A percentile compares a stretch with the other conserved stretches of the same genome.
These are phyloP conservation scores for Laguncularia racemosa DNA, from an alignment of 345 rosid species.

Conservation along the genomic window DNA sequence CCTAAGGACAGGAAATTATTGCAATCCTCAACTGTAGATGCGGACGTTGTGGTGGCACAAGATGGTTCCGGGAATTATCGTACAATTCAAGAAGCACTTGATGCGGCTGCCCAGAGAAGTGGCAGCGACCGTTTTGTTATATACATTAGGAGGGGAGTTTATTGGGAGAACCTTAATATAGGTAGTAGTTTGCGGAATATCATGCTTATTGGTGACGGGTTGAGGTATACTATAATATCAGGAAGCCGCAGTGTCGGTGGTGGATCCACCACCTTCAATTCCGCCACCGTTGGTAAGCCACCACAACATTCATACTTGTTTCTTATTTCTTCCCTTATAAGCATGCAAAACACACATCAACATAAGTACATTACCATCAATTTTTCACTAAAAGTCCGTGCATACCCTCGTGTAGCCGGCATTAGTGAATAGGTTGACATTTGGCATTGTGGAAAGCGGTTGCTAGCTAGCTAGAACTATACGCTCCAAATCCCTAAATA, in stretches of 20 bases:
- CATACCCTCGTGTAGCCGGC: too few relatives aligned
- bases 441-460: too few relatives aligned
- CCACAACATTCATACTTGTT: not conserved
- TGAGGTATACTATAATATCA: conserved; percentile 53
- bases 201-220: conserved; percentile 75
- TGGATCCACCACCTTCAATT: conserved; percentile 69
- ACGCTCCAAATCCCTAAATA: too few relatives aligned
- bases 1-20: conserved; percentile 57
- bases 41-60: conserved; percentile 65
- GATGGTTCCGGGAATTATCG: conserved; percentile 56
- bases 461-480: too few relatives aligned
- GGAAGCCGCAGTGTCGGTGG: conserved; percentile 64
- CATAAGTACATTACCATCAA: too few relatives aligned
- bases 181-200: conserved; percentile 45
- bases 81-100: conserved; percentile 56
- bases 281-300: conserved; percentile 71
- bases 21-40: conserved; percentile 23
- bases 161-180: conserved; percentile 55
- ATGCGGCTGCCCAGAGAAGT: conserved; percentile 47
- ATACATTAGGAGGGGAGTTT: conserved; percentile 56
- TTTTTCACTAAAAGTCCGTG: too few relatives aligned
- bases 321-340: not conserved
- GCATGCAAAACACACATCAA: not conserved
- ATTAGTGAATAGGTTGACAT: too few relatives aligned
- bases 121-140: conserved; percentile 63